phyloP scores from a whole-genome alignment of 176 grass and related monocot genomes.

The Oryza australiensis region DNA sequence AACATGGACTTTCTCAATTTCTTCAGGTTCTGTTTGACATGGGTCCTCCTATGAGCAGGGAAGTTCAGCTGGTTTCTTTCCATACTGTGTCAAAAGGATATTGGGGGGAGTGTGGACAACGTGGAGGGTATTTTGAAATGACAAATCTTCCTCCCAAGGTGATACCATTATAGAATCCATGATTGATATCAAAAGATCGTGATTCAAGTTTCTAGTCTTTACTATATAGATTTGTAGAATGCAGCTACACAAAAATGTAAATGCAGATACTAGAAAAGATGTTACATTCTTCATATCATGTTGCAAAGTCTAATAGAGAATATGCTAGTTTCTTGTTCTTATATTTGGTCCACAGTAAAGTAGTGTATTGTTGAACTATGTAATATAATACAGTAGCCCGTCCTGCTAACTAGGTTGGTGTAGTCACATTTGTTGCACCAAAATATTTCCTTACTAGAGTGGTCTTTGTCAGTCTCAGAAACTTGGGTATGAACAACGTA shows the following conservation, averaged over 20 bases:
- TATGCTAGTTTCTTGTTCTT: not conserved
- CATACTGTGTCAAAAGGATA: slow-evolving; percentile 98
- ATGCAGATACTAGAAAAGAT: slow-evolving; percentile 24
- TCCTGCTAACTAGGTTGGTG: slow-evolving; percentile 15
- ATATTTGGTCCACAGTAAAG: not conserved
- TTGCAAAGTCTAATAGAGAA: not conserved
- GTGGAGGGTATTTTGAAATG: slow-evolving; percentile 99
- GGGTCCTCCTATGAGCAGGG: slow-evolving; percentile 76
- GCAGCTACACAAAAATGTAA: not conserved
- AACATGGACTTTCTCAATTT: slow-evolving; percentile 33
- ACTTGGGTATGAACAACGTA: slow-evolving; percentile 17
- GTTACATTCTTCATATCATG: slow-evolving; percentile 18
- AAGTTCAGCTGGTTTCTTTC: slow-evolving; percentile 92
- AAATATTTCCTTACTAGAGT: slow-evolving; percentile 11
- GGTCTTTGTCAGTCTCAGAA: slow-evolving; percentile 2
- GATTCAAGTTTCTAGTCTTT: slow-evolving; percentile 3
- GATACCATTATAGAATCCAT: slow-evolving; percentile 28
- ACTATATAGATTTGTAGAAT: not conserved
- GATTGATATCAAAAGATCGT: slow-evolving; percentile 13
- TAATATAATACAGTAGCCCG: not conserved
- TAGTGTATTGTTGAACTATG: slow-evolving; percentile 7
- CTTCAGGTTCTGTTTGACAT: slow-evolving; percentile 85
- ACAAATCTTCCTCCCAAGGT: slow-evolving; percentile 94
- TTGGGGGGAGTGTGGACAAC: slow-evolving; percentile 99
- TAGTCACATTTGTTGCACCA: slow-evolving; percentile 11